Evolutionary conservation across 352 stramenopile genomes (phyloP), one percentile per base, ranked within the genome.

Genomic region (Globisporangium splendens): DNA sequence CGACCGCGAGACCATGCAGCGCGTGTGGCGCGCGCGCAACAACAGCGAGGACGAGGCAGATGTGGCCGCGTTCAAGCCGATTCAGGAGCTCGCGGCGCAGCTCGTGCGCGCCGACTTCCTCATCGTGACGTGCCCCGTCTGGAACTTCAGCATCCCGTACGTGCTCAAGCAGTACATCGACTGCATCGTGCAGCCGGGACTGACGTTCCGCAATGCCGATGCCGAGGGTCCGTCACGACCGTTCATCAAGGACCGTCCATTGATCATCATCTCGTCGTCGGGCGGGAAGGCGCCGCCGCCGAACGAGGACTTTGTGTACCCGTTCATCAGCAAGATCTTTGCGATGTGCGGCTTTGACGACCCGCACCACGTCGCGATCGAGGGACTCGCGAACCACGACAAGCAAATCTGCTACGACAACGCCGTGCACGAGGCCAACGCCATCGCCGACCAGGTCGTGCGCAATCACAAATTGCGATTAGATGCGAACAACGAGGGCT

Each of bases 151-250:
- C 42, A 73, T 89, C 21, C 83, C 79, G 3, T 89, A 88, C 69
- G 77, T 86, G 52, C 67, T 92, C 56, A 92, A 90, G 77, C 83
- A 90, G 68, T 92, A 90, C 64, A 90, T 89, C 46, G 78, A 90
- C 59, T 92, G 83, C 65, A 83, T 89, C 46, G 73, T 90, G 50
- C 79, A 90, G 58, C 76, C 78, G 1, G 79, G 75, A 0, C 51
- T 92, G 50, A 92, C 79, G 12, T 89, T 88, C 71, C 70, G 70
- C 35, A 76, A 90, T 49, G 79, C 83, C 48, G 76, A 92, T 54
- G 76, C 69, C 39, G 68, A 69, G 22, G 77, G 79, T 0, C 77
- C 79, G 10, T 86, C 69, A n/a, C 70, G 79, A 8, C 80, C 78
- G 35, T 89, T 72, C 61, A 80, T 89, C 52, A 74, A 62, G 28